These are phyloP conservation scores for Myxozyma sirexii DNA, from an alignment of 805 yeast genomes.

Conservation along the genomic window DNA sequence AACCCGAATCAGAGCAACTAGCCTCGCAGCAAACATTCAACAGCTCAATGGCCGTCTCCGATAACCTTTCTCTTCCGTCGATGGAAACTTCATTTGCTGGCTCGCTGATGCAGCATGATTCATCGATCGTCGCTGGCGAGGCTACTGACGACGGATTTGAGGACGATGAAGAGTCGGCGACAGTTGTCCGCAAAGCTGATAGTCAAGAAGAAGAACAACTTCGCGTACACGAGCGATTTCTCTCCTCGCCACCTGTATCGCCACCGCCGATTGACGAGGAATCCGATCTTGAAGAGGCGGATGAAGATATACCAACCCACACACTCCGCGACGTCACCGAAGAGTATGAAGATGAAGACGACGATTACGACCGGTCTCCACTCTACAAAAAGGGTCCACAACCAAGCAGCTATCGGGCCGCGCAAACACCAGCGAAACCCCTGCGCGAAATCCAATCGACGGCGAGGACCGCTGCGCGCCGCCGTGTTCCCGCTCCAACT, in stretches of 20 bases:
- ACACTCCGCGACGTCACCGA: constrained; percentile 11
- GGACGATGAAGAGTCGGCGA: not conserved
- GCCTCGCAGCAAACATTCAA: constrained; percentile 5
- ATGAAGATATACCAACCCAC: not conserved
- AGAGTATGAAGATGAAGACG: constrained; percentile 14
- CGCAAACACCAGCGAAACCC: not conserved
- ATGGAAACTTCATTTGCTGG: constrained; percentile 29
- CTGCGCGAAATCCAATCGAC: not conserved
- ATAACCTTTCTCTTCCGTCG: constrained; percentile 22
- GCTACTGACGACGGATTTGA: not conserved
- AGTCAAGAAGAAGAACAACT: constrained; percentile 2
- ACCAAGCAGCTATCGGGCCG: not conserved
- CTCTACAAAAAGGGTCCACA: constrained; percentile 5
- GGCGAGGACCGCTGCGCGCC: not conserved
- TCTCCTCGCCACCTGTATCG: constrained; percentile 17
- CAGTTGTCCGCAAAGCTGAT: not conserved
- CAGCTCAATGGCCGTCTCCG: constrained; percentile 1
- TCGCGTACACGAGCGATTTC: constrained; percentile 3
- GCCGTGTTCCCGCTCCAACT: constrained; percentile 4
- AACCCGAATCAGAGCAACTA: not conserved
- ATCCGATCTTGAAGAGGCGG: constrained; percentile 1
- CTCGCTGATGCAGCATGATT: constrained; percentile 10
- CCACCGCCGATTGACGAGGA: constrained; percentile 22
- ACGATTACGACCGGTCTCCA: constrained; percentile 24
- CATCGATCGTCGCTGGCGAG: not conserved